Evolutionary conservation across 2,329 filamentous ascomycete species (phyloP).

Genomic region (Corniculantispora saksenae): DNA sequence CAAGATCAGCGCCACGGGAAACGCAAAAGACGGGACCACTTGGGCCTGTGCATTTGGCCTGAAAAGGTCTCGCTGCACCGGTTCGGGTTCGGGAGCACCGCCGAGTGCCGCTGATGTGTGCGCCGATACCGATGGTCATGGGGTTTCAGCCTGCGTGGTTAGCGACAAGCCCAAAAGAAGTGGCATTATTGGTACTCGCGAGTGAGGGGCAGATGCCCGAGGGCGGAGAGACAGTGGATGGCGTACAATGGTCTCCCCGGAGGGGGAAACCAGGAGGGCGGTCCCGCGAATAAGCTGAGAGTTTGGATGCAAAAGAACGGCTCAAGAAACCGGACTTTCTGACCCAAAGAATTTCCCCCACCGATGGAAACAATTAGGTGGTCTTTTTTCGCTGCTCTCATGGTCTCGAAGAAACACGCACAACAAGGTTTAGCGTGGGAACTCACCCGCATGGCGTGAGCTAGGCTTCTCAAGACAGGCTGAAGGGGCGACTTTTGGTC

Average conservation of each 20-base stretch:
- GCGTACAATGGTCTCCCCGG: not conserved
- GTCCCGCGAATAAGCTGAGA: not conserved
- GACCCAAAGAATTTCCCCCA: not conserved
- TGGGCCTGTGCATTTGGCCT: slow-evolving; percentile 1
- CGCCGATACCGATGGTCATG: slow-evolving; percentile 16
- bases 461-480: not conserved
- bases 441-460: slow-evolving; percentile 10
- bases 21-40: not conserved
- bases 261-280: not conserved
- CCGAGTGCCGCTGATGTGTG: slow-evolving; percentile 14
- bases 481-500: not conserved
- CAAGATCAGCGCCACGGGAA: slow-evolving; percentile 17
- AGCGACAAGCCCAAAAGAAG: slow-evolving; percentile 4
- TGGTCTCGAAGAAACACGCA: not conserved
- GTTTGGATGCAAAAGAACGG: not conserved
- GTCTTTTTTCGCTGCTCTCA: not conserved
- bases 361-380: not conserved
- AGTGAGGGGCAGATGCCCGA: not conserved
- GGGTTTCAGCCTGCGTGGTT: not conserved
- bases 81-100: slow-evolving; percentile 16
- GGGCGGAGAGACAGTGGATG: slow-evolving; percentile 2
- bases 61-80: not conserved
- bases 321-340: not conserved
- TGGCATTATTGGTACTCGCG: not conserved
- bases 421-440: slow-evolving; percentile 14